A percentile compares a stretch with the other conserved stretches of the same genome.
These are phyloP conservation scores for Dothistroma septosporum DNA, from an alignment of 2,329 filamentous ascomycete species.

Conservation along the genomic window DNA sequence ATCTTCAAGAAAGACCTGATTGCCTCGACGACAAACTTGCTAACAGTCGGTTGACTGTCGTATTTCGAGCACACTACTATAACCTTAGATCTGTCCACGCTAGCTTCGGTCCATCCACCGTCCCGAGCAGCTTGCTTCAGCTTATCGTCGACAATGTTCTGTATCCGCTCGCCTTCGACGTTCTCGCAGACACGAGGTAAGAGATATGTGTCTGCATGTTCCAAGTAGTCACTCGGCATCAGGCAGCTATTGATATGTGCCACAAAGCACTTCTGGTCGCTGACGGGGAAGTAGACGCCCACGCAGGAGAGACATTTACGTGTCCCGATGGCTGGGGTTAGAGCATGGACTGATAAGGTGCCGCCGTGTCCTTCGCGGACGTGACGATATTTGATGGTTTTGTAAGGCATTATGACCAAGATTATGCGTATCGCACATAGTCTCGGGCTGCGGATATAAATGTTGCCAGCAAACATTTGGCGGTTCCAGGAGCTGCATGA, in stretches of 20 bases:
- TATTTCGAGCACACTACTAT: neutral
- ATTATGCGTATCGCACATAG: neutral
- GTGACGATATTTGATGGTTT: neutral
- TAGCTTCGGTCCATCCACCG: neutral
- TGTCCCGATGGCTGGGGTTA: constrained; percentile 1
- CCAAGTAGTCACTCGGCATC: neutral
- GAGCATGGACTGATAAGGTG: neutral
- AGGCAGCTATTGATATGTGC: neutral
- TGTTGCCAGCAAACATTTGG: too few relatives aligned
- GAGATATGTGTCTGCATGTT: neutral
- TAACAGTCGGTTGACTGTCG: neutral
- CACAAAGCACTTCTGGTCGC: constrained; percentile 1
- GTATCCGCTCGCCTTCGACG: neutral
- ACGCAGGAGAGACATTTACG: constrained; percentile 1
- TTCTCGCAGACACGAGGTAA: neutral
- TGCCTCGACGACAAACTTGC: neutral
- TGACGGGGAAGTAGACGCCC: constrained; percentile 5
- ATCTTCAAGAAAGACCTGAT: neutral
- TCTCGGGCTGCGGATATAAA: too few relatives aligned
- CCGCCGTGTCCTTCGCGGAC: neutral
- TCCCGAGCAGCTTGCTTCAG: neutral
- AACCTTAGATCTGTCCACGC: neutral
- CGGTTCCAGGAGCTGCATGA: too few relatives aligned
- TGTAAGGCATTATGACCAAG: neutral
- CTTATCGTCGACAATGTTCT: neutral